These are phyloP conservation scores for Chaetoscypha palmicola DNA, from an alignment of 2,329 filamentous ascomycete genomes.

Conservation along the genomic window DNA sequence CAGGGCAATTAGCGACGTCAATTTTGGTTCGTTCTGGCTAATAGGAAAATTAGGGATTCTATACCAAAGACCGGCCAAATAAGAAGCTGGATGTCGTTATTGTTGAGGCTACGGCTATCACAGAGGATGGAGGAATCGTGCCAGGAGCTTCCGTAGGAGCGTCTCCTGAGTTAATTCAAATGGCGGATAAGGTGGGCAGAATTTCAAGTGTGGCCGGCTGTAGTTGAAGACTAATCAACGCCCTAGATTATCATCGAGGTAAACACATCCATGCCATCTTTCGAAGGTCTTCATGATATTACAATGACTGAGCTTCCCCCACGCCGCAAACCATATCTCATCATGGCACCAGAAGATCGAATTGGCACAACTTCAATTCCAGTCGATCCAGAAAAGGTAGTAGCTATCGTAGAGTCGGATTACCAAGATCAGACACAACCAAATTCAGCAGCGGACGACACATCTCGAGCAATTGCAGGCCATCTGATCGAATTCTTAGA, in stretches of 20 bases:
- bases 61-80: constrained; percentile 73
- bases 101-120: constrained; percentile 80
- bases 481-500: constrained; percentile 82
- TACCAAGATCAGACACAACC: constrained; percentile 71
- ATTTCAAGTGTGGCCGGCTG: no score
- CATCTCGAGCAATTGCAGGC: constrained; percentile 63
- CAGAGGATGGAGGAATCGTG: constrained; percentile 81
- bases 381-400: constrained; percentile 75
- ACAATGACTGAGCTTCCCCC: constrained; percentile 82
- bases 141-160: constrained; percentile 81
- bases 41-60: constrained; percentile 59
- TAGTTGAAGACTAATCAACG: no score
- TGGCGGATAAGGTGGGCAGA: constrained; percentile 67
- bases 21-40: no score
- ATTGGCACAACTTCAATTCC: constrained; percentile 80
- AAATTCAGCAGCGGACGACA: constrained; percentile 70
- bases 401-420: constrained; percentile 78
- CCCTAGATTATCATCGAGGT: constrained; percentile 81
- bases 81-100: constrained; percentile 71
- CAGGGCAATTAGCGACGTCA: no score
- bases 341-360: constrained; percentile 79
- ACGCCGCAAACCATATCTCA: constrained; percentile 72
- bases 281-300: constrained; percentile 86
- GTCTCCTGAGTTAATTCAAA: constrained; percentile 77
- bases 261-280: constrained; percentile 77